These are phyloP conservation scores for Boeremia exigua DNA, from an alignment of 2,329 filamentous ascomycete genomes.

Conservation along the genomic window DNA sequence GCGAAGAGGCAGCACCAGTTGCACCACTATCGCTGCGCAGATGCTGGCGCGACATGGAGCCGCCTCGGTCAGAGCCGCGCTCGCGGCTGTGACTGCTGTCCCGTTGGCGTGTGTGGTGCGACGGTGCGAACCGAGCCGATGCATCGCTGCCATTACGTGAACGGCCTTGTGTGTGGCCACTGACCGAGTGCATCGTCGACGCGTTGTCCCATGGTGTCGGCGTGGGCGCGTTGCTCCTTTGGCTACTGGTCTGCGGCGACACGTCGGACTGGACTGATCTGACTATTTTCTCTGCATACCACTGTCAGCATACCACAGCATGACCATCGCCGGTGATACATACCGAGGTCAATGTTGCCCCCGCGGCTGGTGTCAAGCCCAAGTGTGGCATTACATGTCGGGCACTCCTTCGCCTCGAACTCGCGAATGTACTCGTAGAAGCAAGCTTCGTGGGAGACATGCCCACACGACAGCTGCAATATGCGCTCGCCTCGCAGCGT, in stretches of 20 bases:
- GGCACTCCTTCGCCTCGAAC: conserved; percentile 91
- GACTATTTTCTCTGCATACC: conserved; percentile 85
- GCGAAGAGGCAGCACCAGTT: conserved; percentile 74
- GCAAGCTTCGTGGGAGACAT: conserved; percentile 96
- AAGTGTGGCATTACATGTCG: conserved; percentile 88
- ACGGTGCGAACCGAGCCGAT: conserved; percentile 38
- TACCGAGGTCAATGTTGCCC: conserved; percentile 91
- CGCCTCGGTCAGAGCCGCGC: conserved; percentile 49
- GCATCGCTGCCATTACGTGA: conserved; percentile 44
- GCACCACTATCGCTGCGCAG: conserved; percentile 79
- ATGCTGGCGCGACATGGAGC: conserved; percentile 58
- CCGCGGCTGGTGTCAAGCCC: conserved; percentile 91
- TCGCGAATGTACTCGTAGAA: conserved; percentile 99
- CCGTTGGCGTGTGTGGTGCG: conserved; percentile 37
- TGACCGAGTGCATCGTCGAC: conserved; percentile 53
- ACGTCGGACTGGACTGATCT: conserved; percentile 77
- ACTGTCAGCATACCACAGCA: conserved; percentile 13
- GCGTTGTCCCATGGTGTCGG: conserved; percentile 72
- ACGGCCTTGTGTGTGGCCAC: conserved; percentile 50
- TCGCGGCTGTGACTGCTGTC: conserved; percentile 50
- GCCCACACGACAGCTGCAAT: conserved; percentile 93
- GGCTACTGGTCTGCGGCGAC: conserved; percentile 24
- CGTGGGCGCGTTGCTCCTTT: conserved; percentile 60
- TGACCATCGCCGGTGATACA: conserved; percentile 29
- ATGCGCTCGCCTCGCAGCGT: conserved; percentile 93